Evolutionary conservation across 352 stramenopile genomes (phyloP).

Genomic region (Phytopythium ostracodes): DNA sequence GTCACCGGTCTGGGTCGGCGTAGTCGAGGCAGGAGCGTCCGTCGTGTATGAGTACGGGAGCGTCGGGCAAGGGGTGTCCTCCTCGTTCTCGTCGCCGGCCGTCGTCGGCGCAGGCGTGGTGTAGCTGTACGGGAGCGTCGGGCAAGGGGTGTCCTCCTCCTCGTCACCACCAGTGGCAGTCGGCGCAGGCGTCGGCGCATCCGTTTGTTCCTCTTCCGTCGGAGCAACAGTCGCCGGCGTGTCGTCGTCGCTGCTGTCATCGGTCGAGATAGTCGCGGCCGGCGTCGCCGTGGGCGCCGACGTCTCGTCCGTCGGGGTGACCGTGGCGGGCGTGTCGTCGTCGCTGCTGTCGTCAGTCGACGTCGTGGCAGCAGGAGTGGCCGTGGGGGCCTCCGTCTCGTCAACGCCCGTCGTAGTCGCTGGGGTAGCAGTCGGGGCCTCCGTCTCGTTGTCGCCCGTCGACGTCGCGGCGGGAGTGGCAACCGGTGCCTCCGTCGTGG

Average conservation of each 20-base stretch:
- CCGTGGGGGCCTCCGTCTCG: constrained; percentile 7
- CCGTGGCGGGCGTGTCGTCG: neutral
- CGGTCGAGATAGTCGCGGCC: constrained; percentile 3
- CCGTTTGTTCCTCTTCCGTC: constrained; percentile 1
- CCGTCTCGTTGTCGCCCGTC: constrained; percentile 12
- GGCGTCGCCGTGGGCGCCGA: constrained; percentile 9
- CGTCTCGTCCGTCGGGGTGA: neutral
- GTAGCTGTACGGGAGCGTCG: constrained; percentile 18
- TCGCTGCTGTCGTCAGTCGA: neutral
- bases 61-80: constrained; percentile 8
- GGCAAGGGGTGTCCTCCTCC: constrained; percentile 16
- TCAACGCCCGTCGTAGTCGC: neutral
- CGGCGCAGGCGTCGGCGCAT: constrained; percentile 6
- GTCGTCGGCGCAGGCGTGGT: constrained; percentile 10
- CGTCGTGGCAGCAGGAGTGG: constrained; percentile 10
- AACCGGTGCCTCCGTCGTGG: constrained; percentile 6
- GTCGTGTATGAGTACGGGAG: constrained; percentile 10
- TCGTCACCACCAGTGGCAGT: constrained; percentile 5
- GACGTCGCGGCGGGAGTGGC: constrained; percentile 4
- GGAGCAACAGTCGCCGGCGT: neutral
- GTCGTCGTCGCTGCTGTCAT: constrained; percentile 5
- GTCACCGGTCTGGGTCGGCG: too few species aligned
- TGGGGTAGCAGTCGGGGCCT: constrained; percentile 8
- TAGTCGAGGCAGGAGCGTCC: too few species aligned
- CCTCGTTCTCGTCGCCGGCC: neutral